Conservation (phyloP, 805 yeast genomes). For the Yamadazyma phyllophila region DNA sequence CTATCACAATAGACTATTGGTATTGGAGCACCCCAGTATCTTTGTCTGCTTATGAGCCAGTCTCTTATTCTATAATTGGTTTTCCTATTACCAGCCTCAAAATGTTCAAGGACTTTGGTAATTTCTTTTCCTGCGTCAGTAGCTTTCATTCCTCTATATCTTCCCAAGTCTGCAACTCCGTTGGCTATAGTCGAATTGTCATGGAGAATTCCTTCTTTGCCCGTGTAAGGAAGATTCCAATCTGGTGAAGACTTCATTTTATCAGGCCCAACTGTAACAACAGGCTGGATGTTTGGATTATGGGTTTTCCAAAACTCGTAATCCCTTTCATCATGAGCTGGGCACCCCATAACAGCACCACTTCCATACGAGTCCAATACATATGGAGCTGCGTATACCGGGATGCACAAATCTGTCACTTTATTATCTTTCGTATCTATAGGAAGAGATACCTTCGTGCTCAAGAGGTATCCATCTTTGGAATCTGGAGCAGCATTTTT, state of each 20-base stretch:
- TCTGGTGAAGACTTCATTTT: constrained; percentile 19
- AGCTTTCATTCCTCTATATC: constrained; percentile 48
- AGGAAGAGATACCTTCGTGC: constrained; percentile 55
- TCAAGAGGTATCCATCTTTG: constrained; percentile 56
- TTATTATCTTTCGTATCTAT: constrained; percentile 34
- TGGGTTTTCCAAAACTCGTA: constrained; percentile 73
- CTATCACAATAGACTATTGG: constrained; percentile 84
- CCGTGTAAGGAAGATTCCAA: constrained; percentile 47
- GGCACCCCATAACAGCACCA: constrained; percentile 98
- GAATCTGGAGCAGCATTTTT: constrained; percentile 45
- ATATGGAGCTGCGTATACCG: constrained; percentile 88
- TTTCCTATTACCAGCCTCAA: constrained; percentile 44
- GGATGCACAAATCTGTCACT: constrained; percentile 38
- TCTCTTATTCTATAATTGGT: constrained; percentile 73
- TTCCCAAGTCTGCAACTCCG: constrained; percentile 29
- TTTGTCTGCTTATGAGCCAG: constrained; percentile 92
- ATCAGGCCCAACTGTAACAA: constrained; percentile 46
- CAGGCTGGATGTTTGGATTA: constrained; percentile 43
- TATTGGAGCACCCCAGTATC: constrained; percentile 99
- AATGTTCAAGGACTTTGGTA: constrained; percentile 35
- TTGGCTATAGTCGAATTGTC: constrained; percentile 24
- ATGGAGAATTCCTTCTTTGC: constrained; percentile 36
- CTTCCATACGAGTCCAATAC: constrained; percentile 81
- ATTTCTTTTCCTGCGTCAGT: constrained; percentile 53
- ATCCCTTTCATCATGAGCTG: constrained; percentile 89